Conservation (phyloP, 305 asterid species). For the Fraxinus dipetala region DNA sequence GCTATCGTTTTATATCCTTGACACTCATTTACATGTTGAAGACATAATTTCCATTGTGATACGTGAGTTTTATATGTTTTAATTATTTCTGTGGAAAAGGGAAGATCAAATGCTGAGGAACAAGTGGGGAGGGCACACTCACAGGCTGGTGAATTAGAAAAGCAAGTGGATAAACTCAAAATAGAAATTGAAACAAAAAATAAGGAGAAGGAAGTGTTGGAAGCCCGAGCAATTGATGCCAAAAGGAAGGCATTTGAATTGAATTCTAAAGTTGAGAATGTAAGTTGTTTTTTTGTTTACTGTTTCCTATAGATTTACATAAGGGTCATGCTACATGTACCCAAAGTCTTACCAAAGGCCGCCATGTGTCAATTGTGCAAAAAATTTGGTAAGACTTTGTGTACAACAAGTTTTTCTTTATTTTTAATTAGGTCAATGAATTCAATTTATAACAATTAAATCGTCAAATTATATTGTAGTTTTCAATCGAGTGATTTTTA, state of each 20-base stretch:
- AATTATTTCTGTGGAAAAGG: slow-evolving; percentile 30
- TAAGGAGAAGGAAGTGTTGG: slow-evolving; percentile 49
- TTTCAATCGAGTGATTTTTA: no score
- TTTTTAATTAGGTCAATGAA: no score
- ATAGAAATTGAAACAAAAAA: slow-evolving; percentile 41
- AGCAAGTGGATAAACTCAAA: slow-evolving; percentile 50
- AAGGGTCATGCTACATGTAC: no score
- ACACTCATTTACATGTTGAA: background rate
- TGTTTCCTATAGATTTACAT: background rate
- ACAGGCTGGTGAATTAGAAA: slow-evolving; percentile 57
- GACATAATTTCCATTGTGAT: background rate
- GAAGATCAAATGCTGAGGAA: slow-evolving; percentile 54
- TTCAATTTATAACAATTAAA: no score
- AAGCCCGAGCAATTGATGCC: slow-evolving; percentile 43
- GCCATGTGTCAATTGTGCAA: no score
- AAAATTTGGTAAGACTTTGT: no score
- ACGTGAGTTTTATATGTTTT: background rate
- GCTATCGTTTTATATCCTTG: background rate
- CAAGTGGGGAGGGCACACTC: slow-evolving; percentile 63
- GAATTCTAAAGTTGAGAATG: slow-evolving; percentile 49
- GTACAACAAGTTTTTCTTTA: no score
- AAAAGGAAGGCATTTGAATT: slow-evolving; percentile 45
- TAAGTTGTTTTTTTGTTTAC: slow-evolving; percentile 33
- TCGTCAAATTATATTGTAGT: no score
- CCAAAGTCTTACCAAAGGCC: no score